phyloP scores from a whole-genome alignment of 2,329 filamentous ascomycete genomes.

The Rhynchosporium secalis region DNA sequence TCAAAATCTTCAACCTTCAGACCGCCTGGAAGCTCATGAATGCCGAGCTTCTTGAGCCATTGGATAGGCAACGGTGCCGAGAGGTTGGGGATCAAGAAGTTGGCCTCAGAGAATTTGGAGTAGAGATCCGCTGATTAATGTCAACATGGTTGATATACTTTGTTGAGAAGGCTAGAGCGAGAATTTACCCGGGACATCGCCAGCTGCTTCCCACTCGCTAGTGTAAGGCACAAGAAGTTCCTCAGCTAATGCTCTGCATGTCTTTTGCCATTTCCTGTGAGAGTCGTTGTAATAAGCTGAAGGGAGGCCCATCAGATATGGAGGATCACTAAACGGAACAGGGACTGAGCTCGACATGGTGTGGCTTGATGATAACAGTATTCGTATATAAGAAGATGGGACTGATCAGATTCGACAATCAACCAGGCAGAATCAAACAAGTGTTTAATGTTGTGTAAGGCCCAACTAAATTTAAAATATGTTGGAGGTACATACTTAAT shows the following conservation, averaged over 20 bases:
- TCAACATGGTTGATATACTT: background rate
- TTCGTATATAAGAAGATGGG: background rate
- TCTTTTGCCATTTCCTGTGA: constrained; percentile 66
- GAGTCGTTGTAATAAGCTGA: constrained; percentile 70
- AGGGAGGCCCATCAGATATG: constrained; percentile 63
- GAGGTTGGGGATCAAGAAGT: constrained; percentile 71
- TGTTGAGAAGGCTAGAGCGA: background rate
- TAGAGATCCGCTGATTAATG: constrained; percentile 60
- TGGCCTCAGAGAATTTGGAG: constrained; percentile 59
- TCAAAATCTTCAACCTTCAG: constrained; percentile 73
- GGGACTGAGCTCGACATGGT: constrained; percentile 15
- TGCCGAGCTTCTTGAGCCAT: constrained; percentile 65
- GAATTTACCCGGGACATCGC: constrained; percentile 31
- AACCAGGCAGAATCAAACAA: background rate
- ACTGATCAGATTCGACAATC: background rate
- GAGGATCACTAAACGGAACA: constrained; percentile 15
- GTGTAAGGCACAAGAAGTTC: constrained; percentile 62
- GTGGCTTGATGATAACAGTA: background rate
- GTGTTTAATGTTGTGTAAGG: background rate
- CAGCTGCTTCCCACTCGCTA: constrained; percentile 68
- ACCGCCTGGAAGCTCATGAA: constrained; percentile 65
- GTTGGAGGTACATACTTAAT: background rate
- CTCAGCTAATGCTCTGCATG: constrained; percentile 64
- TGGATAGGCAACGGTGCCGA: constrained; percentile 67
- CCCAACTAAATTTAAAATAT: background rate